Conservation (phyloP, 805 yeast genomes). For the Suhomyces sp. region DNA sequence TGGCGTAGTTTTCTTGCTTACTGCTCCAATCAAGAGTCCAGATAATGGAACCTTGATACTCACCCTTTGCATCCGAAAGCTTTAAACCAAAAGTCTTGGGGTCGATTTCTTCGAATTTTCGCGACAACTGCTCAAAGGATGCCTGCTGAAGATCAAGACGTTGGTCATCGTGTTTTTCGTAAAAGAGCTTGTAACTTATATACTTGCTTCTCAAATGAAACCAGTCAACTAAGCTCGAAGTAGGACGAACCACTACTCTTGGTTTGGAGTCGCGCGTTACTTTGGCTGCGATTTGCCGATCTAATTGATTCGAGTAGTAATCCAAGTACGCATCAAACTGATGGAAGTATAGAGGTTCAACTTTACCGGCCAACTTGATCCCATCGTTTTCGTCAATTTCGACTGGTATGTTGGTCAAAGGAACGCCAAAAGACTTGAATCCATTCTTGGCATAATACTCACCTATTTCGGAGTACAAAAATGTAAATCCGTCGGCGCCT, state of each 20-base stretch:
- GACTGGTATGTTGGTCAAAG: slow-evolving; percentile 26
- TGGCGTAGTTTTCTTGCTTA: slow-evolving; percentile 18
- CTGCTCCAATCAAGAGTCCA: slow-evolving; percentile 40
- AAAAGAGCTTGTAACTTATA: slow-evolving; percentile 20
- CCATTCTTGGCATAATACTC: slow-evolving; percentile 40
- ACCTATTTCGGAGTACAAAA: slow-evolving; percentile 43
- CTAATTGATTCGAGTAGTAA: slow-evolving; percentile 18
- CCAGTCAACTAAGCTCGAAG: slow-evolving; percentile 35
- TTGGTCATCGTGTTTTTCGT: slow-evolving; percentile 9
- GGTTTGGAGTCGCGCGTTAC: slow-evolving; percentile 28
- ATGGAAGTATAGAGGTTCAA: slow-evolving; percentile 18
- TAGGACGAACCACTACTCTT: slow-evolving; percentile 29
- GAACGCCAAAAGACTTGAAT: slow-evolving; percentile 37
- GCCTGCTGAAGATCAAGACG: slow-evolving; percentile 16
- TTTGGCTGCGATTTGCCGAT: slow-evolving; percentile 13
- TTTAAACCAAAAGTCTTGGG: slow-evolving; percentile 35
- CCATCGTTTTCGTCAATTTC: slow-evolving; percentile 5
- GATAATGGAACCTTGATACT: slow-evolving; percentile 26
- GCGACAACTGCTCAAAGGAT: slow-evolving; percentile 16
- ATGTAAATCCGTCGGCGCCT: slow-evolving; percentile 33
- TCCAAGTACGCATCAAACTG: slow-evolving; percentile 26
- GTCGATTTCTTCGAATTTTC: slow-evolving; percentile 19
- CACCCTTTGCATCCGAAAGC: slow-evolving; percentile 14
- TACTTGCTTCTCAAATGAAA: slow-evolving; percentile 41
- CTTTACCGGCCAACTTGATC: not conserved